phyloP scores from a whole-genome alignment of 1,284 basidiomycete species.

The Tylopilus sp. region DNA sequence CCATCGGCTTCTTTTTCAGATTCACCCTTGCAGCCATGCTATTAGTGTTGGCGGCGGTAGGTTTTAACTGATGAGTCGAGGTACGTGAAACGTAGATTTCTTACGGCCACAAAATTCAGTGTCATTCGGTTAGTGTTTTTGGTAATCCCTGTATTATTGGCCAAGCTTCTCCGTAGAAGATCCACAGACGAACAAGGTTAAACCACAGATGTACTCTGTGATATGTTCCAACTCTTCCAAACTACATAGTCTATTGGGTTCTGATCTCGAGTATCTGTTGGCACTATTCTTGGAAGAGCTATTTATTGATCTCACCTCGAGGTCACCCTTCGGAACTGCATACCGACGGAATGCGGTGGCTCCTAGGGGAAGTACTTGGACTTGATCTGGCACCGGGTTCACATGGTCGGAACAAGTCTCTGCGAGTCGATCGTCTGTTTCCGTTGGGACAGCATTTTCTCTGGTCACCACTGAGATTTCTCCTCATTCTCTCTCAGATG shows the following conservation, averaged over 20 bases:
- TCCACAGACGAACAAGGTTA: too few relatives aligned
- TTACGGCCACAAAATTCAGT: background rate
- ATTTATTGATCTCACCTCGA: background rate
- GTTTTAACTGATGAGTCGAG: background rate
- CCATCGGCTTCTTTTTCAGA: background rate
- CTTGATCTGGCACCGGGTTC: too few relatives aligned
- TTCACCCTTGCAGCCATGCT: too few relatives aligned
- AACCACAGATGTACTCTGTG: background rate
- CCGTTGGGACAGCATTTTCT: too few relatives aligned
- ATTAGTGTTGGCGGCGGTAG: background rate
- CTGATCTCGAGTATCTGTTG: conserved; percentile 19
- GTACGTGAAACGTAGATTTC: background rate
- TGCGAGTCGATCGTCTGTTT: too few relatives aligned
- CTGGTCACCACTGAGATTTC: too few relatives aligned
- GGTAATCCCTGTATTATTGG: background rate
- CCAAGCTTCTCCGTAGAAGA: too few relatives aligned
- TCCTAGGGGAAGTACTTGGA: too few relatives aligned
- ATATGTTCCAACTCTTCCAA: too few relatives aligned
- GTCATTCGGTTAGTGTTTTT: background rate
- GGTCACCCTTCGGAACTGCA: background rate
- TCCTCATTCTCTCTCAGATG: too few relatives aligned
- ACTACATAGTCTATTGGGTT: background rate
- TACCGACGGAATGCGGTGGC: background rate
- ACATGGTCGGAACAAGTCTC: too few relatives aligned
- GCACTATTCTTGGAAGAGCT: background rate